A percentile compares a stretch with the other conserved stretches of the same genome.
Evolutionary conservation across 805 yeast species (phyloP).

Genomic region (Saturnispora diversa): DNA sequence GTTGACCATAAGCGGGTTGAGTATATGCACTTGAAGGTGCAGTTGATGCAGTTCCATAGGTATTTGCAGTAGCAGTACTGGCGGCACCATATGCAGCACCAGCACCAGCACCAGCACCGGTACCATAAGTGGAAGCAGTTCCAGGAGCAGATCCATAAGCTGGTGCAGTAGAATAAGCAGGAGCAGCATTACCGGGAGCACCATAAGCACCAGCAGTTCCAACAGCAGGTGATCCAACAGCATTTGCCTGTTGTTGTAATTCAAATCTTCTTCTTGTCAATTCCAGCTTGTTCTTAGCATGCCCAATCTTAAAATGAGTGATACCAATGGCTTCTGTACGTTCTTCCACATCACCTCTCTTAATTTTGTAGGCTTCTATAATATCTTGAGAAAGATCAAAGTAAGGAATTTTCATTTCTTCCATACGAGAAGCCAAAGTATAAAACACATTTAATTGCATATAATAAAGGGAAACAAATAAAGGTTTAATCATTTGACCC

Average conservation of each 20-base stretch:
- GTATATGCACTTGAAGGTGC: conserved; percentile 10
- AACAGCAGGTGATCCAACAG: conserved; percentile 27
- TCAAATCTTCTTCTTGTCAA: conserved; percentile 72
- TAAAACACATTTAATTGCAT: conserved; percentile 97
- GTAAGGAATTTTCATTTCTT: conserved; percentile 94
- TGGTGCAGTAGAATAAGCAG: conserved; percentile 24
- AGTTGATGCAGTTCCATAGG: conserved; percentile 26
- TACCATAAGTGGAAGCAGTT: conserved; percentile 19
- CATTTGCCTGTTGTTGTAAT: conserved; percentile 32
- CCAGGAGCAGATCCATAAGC: conserved; percentile 29
- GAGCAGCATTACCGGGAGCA: conserved; percentile 26
- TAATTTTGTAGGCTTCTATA: conserved; percentile 64
- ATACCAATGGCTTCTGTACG: conserved; percentile 82
- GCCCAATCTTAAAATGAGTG: conserved; percentile 84
- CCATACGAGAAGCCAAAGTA: conserved; percentile 84
- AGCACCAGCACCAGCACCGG: conserved; percentile 4
- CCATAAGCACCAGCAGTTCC: conserved; percentile 7
- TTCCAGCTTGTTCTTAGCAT: conserved; percentile 77
- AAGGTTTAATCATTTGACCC: conserved; percentile 85
- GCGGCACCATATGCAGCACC: conserved; percentile 24
- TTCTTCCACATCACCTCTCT: conserved; percentile 89
- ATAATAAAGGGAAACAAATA: conserved; percentile 89
- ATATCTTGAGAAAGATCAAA: conserved; percentile 83
- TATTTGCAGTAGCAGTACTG: conserved; percentile 22
- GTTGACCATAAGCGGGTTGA: conserved; percentile 26